phyloP scores from a whole-genome alignment of 306 rosid genomes.

The Lotus japonicus region DNA sequence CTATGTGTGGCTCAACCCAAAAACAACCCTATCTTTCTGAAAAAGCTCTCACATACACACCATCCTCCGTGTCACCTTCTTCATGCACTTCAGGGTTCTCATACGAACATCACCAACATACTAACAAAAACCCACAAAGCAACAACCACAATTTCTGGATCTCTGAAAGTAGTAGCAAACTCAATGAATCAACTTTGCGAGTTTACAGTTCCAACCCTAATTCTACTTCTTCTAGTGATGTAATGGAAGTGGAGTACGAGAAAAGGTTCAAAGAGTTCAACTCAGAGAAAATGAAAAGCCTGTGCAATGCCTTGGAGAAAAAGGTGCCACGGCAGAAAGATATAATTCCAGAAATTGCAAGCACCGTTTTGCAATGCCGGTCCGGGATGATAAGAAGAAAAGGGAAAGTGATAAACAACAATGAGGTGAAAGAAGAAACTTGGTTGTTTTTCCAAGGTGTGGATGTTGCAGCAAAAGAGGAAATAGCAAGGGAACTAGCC shows the following conservation, averaged over 20 bases:
- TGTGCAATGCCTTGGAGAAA: slow-evolving; percentile 68
- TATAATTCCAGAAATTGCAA: slow-evolving; percentile 59
- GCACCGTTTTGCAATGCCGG: slow-evolving; percentile 71
- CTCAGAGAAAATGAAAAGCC: slow-evolving; percentile 53
- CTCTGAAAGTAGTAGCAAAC: slow-evolving; percentile 21
- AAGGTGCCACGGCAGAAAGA: slow-evolving; percentile 78
- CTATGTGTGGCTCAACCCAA: slow-evolving; percentile 54
- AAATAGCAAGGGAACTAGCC: slow-evolving; percentile 70
- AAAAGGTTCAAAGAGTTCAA: slow-evolving; percentile 58
- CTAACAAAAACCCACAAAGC: slow-evolving; percentile 9
- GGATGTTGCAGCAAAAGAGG: slow-evolving; percentile 61
- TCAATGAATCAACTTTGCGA: slow-evolving; percentile 43
- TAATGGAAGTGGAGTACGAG: slow-evolving; percentile 56
- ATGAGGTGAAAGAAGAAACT: slow-evolving; percentile 64
- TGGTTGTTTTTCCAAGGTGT: slow-evolving; percentile 91
- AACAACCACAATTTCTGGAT: slow-evolving; percentile 42
- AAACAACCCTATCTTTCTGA: slow-evolving; percentile 48
- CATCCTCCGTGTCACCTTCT: slow-evolving; percentile 59
- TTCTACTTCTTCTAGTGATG: slow-evolving; percentile 57
- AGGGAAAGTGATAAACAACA: slow-evolving; percentile 30
- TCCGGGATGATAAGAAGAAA: slow-evolving; percentile 65
- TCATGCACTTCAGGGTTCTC: slow-evolving; percentile 70
- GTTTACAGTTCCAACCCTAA: slow-evolving; percentile 52
- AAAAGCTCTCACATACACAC: slow-evolving; percentile 35
- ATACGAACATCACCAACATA: slow-evolving; percentile 29